phyloP scores from a whole-genome alignment of 768 basidiomycete species.

The Collybia sp. region DNA sequence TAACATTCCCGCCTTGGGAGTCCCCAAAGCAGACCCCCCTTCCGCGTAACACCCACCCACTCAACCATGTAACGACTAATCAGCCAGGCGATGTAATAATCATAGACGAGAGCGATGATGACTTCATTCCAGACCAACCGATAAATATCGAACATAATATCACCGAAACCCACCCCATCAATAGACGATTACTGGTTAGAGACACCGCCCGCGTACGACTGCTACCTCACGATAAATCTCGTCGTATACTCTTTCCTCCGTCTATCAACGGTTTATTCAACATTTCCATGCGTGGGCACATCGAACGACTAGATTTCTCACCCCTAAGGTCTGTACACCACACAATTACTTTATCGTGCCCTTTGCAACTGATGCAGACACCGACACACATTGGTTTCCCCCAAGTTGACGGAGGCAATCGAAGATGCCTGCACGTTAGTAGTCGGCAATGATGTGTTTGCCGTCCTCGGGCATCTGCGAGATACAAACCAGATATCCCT shows the following conservation, averaged over 20 bases:
- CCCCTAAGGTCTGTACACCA: conserved; percentile 13
- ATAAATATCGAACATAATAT: background rate
- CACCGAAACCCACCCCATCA: background rate
- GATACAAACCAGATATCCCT: conserved; percentile 27
- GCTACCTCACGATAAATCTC: conserved; percentile 29
- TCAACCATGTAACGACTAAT: no score
- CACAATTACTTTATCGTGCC: background rate
- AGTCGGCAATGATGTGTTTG: conserved; percentile 14
- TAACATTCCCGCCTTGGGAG: no score
- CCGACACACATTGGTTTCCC: conserved; percentile 9
- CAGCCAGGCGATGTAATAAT: no score
- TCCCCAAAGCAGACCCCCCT: no score
- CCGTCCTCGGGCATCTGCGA: conserved; percentile 35
- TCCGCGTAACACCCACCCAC: no score
- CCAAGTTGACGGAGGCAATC: conserved; percentile 23
- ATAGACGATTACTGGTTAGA: conserved; percentile 7
- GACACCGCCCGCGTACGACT: conserved; percentile 11
- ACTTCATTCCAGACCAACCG: no score
- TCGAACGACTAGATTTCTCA: conserved; percentile 23
- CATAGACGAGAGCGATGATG: no score
- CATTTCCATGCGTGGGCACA: conserved; percentile 34
- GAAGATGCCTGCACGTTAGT: conserved; percentile 38
- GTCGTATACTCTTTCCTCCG: conserved; percentile 24
- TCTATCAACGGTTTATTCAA: conserved; percentile 11
- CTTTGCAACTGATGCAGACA: conserved; percentile 10